A percentile compares a stretch with the other conserved stretches of the same genome.
phyloP scores from a whole-genome alignment of 2,329 filamentous ascomycete species.

The Penicillium sp. region DNA sequence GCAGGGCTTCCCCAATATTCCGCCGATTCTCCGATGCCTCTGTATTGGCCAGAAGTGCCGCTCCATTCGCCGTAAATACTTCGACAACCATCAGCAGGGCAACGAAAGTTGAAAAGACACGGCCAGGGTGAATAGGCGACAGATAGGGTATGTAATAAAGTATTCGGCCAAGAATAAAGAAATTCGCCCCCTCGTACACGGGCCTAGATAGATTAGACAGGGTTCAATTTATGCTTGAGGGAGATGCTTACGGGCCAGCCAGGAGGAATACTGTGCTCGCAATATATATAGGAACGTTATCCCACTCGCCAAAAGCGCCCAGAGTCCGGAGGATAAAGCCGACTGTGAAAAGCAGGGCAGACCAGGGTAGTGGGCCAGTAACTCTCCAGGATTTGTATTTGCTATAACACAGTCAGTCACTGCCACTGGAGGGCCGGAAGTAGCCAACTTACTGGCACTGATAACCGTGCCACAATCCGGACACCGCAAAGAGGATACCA shows the following conservation, averaged over 20 bases:
- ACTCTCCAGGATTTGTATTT: constrained; percentile 49
- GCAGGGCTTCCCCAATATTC: constrained; percentile 50
- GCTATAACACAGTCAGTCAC: constrained; percentile 27
- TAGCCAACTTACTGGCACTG: constrained; percentile 40
- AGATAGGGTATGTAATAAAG: constrained; percentile 57
- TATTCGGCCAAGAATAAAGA: constrained; percentile 58
- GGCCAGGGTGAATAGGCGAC: constrained; percentile 57
- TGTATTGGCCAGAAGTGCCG: constrained; percentile 50
- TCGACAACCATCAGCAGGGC: constrained; percentile 56
- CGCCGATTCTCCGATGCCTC: constrained; percentile 40
- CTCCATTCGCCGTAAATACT: constrained; percentile 57
- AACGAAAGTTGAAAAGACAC: constrained; percentile 64
- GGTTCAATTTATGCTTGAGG: background rate
- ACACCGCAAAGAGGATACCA: constrained; percentile 45
- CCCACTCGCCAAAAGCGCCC: constrained; percentile 43
- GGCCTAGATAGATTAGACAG: constrained; percentile 31
- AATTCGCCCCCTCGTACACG: constrained; percentile 53
- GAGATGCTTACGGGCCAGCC: constrained; percentile 41
- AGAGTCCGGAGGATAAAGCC: constrained; percentile 45
- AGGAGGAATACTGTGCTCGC: constrained; percentile 46
- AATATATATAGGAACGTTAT: constrained; percentile 44
- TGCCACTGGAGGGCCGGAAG: background rate
- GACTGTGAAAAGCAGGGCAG: constrained; percentile 44
- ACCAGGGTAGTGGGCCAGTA: constrained; percentile 48
- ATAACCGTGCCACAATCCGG: constrained; percentile 43